Evolutionary conservation across 495 filamentous ascomycete genomes (phyloP).

Genomic region (Xylaria scruposa): DNA sequence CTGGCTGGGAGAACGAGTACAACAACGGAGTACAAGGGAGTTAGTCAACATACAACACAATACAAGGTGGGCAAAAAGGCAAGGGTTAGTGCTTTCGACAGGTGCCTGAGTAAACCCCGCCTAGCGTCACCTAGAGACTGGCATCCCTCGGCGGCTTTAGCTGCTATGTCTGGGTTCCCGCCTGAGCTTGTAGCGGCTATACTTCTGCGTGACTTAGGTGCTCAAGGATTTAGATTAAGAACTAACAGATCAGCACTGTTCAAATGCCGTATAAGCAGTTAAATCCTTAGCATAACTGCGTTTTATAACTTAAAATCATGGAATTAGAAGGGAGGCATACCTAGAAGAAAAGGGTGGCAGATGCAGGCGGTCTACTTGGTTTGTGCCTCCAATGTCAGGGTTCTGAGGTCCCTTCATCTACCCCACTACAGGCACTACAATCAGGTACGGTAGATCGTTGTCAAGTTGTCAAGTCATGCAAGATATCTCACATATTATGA

Average conservation of each 20-base stretch:
- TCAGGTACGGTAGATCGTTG: background rate
- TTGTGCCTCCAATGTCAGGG: background rate
- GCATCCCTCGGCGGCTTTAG: background rate
- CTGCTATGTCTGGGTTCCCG: background rate
- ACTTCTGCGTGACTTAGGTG: too few species aligned
- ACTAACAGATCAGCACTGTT: too few species aligned
- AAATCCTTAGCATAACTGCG: too few species aligned
- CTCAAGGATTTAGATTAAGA: too few species aligned
- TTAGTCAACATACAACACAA: too few species aligned
- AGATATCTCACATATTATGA: background rate
- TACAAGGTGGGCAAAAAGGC: slow-evolving; percentile 28
- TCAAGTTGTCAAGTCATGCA: background rate
- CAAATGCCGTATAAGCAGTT: too few species aligned
- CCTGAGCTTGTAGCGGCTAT: background rate
- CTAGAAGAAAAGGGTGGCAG: too few species aligned
- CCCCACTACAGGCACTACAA: background rate
- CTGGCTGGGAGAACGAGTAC: slow-evolving; percentile 9
- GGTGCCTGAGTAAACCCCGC: slow-evolving; percentile 15
- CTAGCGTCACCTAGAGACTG: slow-evolving; percentile 6
- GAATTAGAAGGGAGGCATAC: too few species aligned
- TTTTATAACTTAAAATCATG: too few species aligned
- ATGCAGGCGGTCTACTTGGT: too few species aligned
- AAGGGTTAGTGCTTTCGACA: slow-evolving; percentile 29
- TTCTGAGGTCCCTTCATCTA: background rate
- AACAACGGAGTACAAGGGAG: background rate